phyloP scores from a whole-genome alignment of 768 basidiomycete species.

The Rhizopogon rudus region DNA sequence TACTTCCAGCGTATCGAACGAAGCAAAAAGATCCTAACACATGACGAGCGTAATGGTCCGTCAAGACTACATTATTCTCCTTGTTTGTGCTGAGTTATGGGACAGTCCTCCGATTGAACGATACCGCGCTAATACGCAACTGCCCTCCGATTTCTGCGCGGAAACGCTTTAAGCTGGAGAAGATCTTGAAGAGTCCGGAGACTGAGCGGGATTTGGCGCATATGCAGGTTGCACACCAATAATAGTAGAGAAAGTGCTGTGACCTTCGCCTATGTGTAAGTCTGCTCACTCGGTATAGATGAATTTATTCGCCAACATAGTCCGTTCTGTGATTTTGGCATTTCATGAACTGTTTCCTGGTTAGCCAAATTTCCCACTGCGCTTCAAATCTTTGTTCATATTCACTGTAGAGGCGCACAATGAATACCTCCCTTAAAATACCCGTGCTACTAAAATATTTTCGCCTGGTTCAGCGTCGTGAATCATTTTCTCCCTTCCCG shows the following conservation, averaged over 20 bases:
- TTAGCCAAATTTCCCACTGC: neutral
- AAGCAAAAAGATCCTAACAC: constrained; percentile 74
- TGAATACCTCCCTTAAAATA: neutral
- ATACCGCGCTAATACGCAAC: constrained; percentile 74
- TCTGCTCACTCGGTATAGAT: neutral
- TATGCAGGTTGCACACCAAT: constrained; percentile 2
- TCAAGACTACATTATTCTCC: constrained; percentile 3
- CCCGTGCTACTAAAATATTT: neutral
- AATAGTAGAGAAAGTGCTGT: neutral
- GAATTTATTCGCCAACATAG: neutral
- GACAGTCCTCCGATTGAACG: constrained; percentile 60
- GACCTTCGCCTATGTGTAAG: neutral
- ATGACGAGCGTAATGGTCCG: constrained; percentile 71
- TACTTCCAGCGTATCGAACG: constrained; percentile 57
- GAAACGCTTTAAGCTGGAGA: constrained; percentile 73
- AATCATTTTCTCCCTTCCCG: neutral
- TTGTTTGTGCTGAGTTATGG: constrained; percentile 6
- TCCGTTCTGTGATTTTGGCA: neutral
- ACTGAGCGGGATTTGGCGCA: constrained; percentile 44
- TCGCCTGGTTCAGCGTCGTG: neutral
- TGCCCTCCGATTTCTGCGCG: constrained; percentile 76
- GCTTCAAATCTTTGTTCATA: neutral
- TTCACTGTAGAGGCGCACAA: neutral
- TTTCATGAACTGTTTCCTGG: neutral
- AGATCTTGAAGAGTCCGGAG: constrained; percentile 63